Base-by-base conservation (phyloP, 2,329 filamentous ascomycete species). In the Diaporthe batatas region DNA sequence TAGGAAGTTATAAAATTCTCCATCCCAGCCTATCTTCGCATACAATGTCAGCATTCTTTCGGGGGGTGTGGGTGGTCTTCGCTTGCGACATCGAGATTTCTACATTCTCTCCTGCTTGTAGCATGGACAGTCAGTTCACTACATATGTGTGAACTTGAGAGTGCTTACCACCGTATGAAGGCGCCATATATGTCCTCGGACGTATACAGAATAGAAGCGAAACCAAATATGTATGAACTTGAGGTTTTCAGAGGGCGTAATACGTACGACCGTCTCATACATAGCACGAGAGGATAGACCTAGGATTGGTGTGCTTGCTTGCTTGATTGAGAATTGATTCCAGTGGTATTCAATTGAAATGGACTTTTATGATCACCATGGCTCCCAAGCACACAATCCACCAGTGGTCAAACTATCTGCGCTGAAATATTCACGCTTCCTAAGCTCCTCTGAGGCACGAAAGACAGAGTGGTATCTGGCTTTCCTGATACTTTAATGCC, bases 401-500 rank as follows among this genome's bases (percentile, higher is more conserved):
- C 36, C 42, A 36, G 21, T 53, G 36, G 32, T 49, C 25, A 23
- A 29, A 44, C 23, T 59, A 47, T 44, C 47, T 44, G 44, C 55
- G 6, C 42, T 42, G 32, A 70, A 23, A 6, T 58, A 55, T 44
- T 62, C 44, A 42, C 29, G 25, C 54, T 51, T 21, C 68, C 54
- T 42, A 32, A 59, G 54, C 44, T 70, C 68, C 42, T 53, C 23
- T 62, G 21, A 23, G 68, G 59, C 32, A 55, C 34, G 47, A 16
- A 55, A 32, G 49, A 70, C 49, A 39, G 51, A 51, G 70, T 72
- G 49, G 57, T 73, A 73, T 73, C 59, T 65, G 25, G 42, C 25
- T 58, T 64, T 62, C 70, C 59, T 65, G 59, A n/a, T 51, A 39
- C 57, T 49, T 42, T 44, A 25, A 65, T 72, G 64, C 65, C 70